These are phyloP conservation scores for Polytolypa hystricis DNA, from an alignment of 2,329 filamentous ascomycete genomes.

Conservation along the genomic window DNA sequence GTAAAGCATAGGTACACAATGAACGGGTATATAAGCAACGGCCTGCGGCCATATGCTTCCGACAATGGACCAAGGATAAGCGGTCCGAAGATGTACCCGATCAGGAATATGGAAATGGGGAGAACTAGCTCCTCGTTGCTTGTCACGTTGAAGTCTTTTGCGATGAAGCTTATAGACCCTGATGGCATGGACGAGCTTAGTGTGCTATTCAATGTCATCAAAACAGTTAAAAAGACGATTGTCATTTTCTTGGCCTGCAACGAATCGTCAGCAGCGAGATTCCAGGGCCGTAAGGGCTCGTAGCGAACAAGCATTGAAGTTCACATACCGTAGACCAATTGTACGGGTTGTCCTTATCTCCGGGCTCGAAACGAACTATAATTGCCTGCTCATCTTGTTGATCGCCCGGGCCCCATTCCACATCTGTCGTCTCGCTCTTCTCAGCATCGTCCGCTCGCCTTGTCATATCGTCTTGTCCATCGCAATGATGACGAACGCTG, in stretches of 20 bases:
- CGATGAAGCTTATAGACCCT: slow-evolving; percentile 26
- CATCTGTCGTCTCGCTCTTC: not conserved
- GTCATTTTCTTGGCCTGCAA: slow-evolving; percentile 12
- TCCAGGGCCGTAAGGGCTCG: not conserved
- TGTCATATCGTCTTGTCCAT: not conserved
- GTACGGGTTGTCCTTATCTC: slow-evolving; percentile 17
- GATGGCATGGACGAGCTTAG: slow-evolving; percentile 29
- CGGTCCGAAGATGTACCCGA: slow-evolving; percentile 32
- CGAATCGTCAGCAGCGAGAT: not conserved
- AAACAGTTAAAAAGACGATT: slow-evolving; percentile 12
- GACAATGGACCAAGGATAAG: slow-evolving; percentile 32
- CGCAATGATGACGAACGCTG: not conserved
- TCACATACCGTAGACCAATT: slow-evolving; percentile 14
- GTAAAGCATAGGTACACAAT: slow-evolving; percentile 29
- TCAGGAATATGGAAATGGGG: slow-evolving; percentile 28
- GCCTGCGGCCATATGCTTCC: slow-evolving; percentile 30
- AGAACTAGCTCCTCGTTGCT: slow-evolving; percentile 24
- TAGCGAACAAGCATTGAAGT: not conserved
- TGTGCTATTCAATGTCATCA: slow-evolving; percentile 28
- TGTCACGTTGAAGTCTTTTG: slow-evolving; percentile 22
- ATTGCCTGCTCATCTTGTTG: not conserved
- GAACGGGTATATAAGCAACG: slow-evolving; percentile 40
- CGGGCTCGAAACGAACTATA: slow-evolving; percentile 5
- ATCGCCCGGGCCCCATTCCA: not conserved
- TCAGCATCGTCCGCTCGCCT: not conserved